Evolutionary conservation across 2,329 filamentous ascomycete species (phyloP).

Genomic region (Talaromyces islandicus): DNA sequence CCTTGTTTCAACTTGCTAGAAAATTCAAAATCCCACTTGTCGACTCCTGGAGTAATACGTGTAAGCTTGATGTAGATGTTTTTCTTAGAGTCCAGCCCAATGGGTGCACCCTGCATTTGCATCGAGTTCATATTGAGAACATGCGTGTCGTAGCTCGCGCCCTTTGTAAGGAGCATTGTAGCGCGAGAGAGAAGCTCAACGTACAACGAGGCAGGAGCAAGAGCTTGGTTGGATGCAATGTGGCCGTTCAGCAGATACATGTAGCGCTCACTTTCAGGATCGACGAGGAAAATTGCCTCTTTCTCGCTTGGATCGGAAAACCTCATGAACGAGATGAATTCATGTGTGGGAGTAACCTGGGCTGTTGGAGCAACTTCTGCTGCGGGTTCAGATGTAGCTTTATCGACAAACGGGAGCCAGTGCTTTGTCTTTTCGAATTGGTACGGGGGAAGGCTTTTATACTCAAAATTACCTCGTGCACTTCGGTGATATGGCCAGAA

Average conservation of each 20-base stretch:
- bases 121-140: constrained; percentile 5
- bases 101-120: constrained; percentile 7
- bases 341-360: neutral
- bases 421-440: constrained; percentile 29
- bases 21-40: constrained; percentile 3
- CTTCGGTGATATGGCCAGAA: constrained; percentile 25
- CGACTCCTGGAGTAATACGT: neutral
- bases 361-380: neutral
- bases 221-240: constrained; percentile 6
- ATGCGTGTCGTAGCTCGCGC: neutral
- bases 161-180: neutral
- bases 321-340: constrained; percentile 5
- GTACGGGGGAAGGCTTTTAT: constrained; percentile 25
- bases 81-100: constrained; percentile 4
- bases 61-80: constrained; percentile 6
- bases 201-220: constrained; percentile 6
- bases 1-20: constrained; percentile 2
- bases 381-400: neutral
- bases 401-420: constrained; percentile 21
- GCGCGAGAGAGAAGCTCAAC: constrained; percentile 6
- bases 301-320: neutral
- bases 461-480: constrained; percentile 15
- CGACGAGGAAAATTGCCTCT: constrained; percentile 5
- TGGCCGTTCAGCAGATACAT: constrained; percentile 5
- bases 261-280: constrained; percentile 6